Percentiles rank a stretch among this genome's conserved stretches.
phyloP scores from a whole-genome alignment of 495 filamentous ascomycete genomes.

The Aspergillus kassunensis region DNA sequence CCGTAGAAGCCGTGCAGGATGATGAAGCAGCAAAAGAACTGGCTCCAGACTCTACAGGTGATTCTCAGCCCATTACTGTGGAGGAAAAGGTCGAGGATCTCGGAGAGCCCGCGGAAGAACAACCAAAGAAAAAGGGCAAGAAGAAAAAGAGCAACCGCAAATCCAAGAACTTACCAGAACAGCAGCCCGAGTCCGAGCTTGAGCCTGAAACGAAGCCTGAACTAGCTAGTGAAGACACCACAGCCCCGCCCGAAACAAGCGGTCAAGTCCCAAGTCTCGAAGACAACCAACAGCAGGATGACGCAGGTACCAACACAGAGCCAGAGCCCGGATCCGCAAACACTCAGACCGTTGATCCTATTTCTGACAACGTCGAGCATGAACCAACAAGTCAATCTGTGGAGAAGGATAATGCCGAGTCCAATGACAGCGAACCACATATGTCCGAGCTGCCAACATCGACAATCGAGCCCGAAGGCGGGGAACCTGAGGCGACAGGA shows the following conservation, averaged over 20 bases:
- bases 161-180: slow-evolving; percentile 23
- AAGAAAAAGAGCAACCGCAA: slow-evolving; percentile 34
- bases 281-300: slow-evolving; percentile 3
- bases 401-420: slow-evolving; percentile 23
- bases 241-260: slow-evolving; percentile 17
- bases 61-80: not conserved
- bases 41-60: not conserved
- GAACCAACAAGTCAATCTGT: slow-evolving; percentile 12
- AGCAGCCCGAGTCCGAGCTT: slow-evolving; percentile 14
- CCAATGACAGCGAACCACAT: slow-evolving; percentile 24
- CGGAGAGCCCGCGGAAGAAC: slow-evolving; percentile 14
- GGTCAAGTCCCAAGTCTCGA: slow-evolving; percentile 17
- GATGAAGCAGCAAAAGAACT: not conserved
- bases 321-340: slow-evolving; percentile 8
- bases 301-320: slow-evolving; percentile 9
- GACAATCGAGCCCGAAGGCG: slow-evolving; percentile 13
- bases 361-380: slow-evolving; percentile 15
- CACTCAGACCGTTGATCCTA: slow-evolving; percentile 14
- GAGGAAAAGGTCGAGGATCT: not conserved
- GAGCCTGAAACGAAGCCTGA: slow-evolving; percentile 14
- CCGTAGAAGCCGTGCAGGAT: not conserved
- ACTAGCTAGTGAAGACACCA: slow-evolving; percentile 7
- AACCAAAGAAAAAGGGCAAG: slow-evolving; percentile 29
- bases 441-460: slow-evolving; percentile 13
- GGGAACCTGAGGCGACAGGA: slow-evolving; percentile 20